These are phyloP conservation scores for Trichosporon coremiiforme DNA, from an alignment of 1,284 basidiomycete genomes.

Conservation along the genomic window DNA sequence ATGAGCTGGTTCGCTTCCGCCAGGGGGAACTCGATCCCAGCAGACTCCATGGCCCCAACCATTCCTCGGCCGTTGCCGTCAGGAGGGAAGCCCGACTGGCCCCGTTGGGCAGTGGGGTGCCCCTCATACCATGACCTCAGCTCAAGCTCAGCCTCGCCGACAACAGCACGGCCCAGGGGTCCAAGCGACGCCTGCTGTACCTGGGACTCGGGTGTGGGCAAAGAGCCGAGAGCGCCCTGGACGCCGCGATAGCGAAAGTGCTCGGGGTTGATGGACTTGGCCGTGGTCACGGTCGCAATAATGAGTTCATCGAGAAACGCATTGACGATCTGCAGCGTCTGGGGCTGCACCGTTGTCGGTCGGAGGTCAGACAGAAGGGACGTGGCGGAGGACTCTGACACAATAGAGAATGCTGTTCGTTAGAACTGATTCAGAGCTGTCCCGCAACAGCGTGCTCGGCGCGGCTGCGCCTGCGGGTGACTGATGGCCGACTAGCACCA, in stretches of 20 bases:
- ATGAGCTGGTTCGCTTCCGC: conserved; percentile 49
- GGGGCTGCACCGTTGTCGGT: conserved; percentile 75
- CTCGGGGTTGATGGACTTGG: conserved; percentile 73
- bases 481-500: not conserved
- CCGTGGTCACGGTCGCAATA: conserved; percentile 67
- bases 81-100: conserved; percentile 38
- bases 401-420: conserved; percentile 38
- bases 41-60: conserved; percentile 22
- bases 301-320: conserved; percentile 85
- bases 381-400: conserved; percentile 78
- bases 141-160: conserved; percentile 90
- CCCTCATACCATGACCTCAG: conserved; percentile 73
- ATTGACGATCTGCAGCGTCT: conserved; percentile 76
- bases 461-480: not conserved
- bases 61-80: conserved; percentile 44
- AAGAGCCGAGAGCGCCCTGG: conserved; percentile 63
- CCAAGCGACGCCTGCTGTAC: conserved; percentile 35
- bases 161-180: conserved; percentile 78
- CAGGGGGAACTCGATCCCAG: conserved; percentile 39
- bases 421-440: not conserved
- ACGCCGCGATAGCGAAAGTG: conserved; percentile 70
- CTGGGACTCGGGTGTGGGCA: not conserved
- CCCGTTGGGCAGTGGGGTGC: conserved; percentile 42
- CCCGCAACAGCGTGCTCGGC: not conserved
- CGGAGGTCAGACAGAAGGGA: conserved; percentile 85